Evolutionary conservation across 768 basidiomycete species (phyloP).

Genomic region (Gymnopilus junonius): DNA sequence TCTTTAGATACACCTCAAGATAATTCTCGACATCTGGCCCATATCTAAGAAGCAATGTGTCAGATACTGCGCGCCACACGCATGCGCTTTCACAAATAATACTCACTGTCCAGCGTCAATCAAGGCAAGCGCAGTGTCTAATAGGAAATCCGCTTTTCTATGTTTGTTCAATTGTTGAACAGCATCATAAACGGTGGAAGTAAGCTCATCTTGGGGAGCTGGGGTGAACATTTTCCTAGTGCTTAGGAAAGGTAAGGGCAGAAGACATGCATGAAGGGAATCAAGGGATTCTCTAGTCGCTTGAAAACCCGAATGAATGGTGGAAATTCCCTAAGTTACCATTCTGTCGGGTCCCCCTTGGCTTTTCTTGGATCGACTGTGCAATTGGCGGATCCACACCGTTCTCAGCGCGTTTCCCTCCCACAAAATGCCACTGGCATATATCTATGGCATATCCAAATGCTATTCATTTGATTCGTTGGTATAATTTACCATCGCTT

Average conservation of each 20-base stretch:
- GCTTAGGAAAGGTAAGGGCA: slow-evolving; percentile 15
- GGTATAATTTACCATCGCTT: background rate
- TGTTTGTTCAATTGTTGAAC: slow-evolving; percentile 47
- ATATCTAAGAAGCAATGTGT: slow-evolving; percentile 45
- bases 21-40: slow-evolving; percentile 67
- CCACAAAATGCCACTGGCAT: background rate
- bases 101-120: slow-evolving; percentile 56
- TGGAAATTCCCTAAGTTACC: slow-evolving; percentile 26
- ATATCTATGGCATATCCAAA: background rate
- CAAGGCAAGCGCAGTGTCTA: slow-evolving; percentile 52
- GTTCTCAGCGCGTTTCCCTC: background rate
- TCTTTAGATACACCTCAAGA: slow-evolving; percentile 66
- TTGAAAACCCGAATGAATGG: slow-evolving; percentile 15
- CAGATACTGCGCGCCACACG: background rate
- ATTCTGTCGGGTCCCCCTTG: slow-evolving; percentile 28
- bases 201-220: slow-evolving; percentile 51
- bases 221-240: slow-evolving; percentile 26
- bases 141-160: slow-evolving; percentile 53
- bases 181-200: slow-evolving; percentile 51
- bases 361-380: background rate
- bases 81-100: background rate
- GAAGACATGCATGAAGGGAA: slow-evolving; percentile 10
- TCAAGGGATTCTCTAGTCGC: slow-evolving; percentile 6
- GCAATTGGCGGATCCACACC: background rate
- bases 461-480: background rate